Percentiles rank a stretch among this genome's conserved stretches.
These are phyloP conservation scores for Candida nanaspora DNA, from an alignment of 805 yeast species.

Conservation along the genomic window DNA sequence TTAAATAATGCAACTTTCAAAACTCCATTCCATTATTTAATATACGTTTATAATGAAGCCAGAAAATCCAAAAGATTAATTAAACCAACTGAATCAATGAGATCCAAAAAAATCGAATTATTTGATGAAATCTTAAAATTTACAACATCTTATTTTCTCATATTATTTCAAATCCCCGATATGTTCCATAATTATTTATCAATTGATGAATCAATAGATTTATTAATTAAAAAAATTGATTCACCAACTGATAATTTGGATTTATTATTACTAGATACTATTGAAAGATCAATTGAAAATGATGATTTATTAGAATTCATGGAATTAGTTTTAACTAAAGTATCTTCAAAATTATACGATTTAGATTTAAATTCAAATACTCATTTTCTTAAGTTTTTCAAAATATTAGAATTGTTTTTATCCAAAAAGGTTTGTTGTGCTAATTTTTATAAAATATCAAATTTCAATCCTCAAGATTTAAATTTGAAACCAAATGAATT, in stretches of 20 bases:
- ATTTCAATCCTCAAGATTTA: constrained; percentile 41
- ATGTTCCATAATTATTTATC: constrained; percentile 38
- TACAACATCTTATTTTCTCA: constrained; percentile 56
- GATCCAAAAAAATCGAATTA: constrained; percentile 29
- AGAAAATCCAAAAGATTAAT: constrained; percentile 35
- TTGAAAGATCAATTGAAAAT: constrained; percentile 56
- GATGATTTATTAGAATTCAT: constrained; percentile 57
- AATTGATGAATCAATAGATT: constrained; percentile 21
- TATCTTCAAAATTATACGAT: constrained; percentile 30
- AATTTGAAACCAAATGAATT: constrained; percentile 45
- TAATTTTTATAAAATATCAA: constrained; percentile 47
- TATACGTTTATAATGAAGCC: constrained; percentile 35
- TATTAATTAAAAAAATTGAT: constrained; percentile 18
- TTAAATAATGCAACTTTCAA: constrained; percentile 18
- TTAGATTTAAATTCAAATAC: constrained; percentile 41
- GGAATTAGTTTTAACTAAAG: constrained; percentile 40
- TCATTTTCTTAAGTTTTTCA: constrained; percentile 44
- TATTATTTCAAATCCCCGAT: constrained; percentile 64
- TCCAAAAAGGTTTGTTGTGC: constrained; percentile 56
- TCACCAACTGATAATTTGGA: constrained; percentile 21
- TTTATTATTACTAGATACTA: constrained; percentile 45
- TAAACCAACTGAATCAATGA: constrained; percentile 31
- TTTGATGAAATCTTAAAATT: constrained; percentile 43
- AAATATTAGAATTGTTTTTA: constrained; percentile 51
- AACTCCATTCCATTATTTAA: constrained; percentile 41